Evolutionary conservation across 148 eudicot genomes (phyloP).

Genomic region (Vaccinium vitisidaea): DNA sequence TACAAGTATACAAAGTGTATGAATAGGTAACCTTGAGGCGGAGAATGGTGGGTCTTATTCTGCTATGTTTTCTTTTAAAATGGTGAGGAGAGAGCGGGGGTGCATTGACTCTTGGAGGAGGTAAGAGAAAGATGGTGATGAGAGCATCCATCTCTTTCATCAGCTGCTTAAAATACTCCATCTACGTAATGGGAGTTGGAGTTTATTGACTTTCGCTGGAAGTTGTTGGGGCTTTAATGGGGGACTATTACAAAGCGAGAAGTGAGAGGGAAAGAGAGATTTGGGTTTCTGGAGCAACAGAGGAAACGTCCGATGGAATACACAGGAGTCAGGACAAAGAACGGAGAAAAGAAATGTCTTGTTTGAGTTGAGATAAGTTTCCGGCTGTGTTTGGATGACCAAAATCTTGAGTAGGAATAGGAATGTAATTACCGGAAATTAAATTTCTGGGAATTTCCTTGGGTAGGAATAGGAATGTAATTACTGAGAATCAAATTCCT

Average conservation of each 20-base stretch:
- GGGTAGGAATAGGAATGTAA: too few relatives aligned
- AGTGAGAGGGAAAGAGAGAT: not conserved
- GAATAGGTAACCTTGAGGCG: not conserved
- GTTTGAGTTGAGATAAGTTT: too few relatives aligned
- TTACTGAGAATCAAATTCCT: too few relatives aligned
- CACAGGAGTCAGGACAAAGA: too few relatives aligned
- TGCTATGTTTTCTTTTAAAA: not conserved
- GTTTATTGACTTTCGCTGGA: conserved; percentile 10
- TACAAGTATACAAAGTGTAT: not conserved
- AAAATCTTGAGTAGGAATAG: too few relatives aligned
- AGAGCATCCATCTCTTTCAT: conserved; percentile 8
- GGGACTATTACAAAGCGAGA: not conserved
- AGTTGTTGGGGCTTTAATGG: conserved; percentile 13
- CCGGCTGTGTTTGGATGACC: too few relatives aligned
- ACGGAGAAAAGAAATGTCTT: too few relatives aligned
- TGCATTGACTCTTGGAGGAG: not conserved
- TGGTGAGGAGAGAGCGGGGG: not conserved
- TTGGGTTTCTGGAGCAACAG: not conserved
- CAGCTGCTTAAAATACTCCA: not conserved
- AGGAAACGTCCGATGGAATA: not conserved
- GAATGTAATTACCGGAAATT: too few relatives aligned
- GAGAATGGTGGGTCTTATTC: not conserved
- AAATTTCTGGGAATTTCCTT: too few relatives aligned
- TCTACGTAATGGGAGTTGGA: not conserved
- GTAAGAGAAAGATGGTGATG: not conserved